Base-by-base conservation (phyloP, 495 filamentous ascomycete species). In the Aspergillus sclerotiicarbonarius region DNA sequence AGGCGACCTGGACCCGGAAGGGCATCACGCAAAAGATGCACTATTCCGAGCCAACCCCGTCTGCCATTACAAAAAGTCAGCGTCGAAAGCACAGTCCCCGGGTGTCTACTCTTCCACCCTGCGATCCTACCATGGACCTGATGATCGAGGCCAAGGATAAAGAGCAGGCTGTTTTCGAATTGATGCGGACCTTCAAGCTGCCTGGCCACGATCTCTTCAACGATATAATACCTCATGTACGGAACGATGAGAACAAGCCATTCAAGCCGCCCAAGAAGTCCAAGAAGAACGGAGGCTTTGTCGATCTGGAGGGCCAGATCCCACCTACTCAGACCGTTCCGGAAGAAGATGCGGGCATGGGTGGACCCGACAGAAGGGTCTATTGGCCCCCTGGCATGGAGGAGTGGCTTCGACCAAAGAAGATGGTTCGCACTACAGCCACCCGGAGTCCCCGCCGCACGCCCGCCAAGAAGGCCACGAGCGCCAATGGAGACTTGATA, bases 121-220 rank as follows among this genome's bases (percentile, higher is more conserved):
- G 92, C 62, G 75, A 85, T 2, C 75, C 83, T 6, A 84, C 85
- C 7, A 93, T 95, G 88, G 94, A 96, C 67, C 77, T 97, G 12
- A 98, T 97, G 94, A 96, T 97, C 57, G 94, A 98, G 75, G 94
- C 94, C 16, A 98, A 97, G 65, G 92, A 96, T 65, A 98, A 97
- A 71, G 94, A 98, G 71, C 94, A 97, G 70, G 92, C 94, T 0
- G 92, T 96, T 0, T 96, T 97, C 65, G 91, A 96, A 60, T 79
- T 97, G 13, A 96, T 96, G 90, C 78, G 87, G 31, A 94, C 77
- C 1, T 96, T 89, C 70, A 90, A 87, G 56, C 79, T 97, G 0
- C 89, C 91, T 0, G 90, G 89, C 3, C 86, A 86, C 67, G 81
- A 93, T 5, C 76, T 73, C 1, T 81, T 94, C 64, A 88, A 87